phyloP scores from a whole-genome alignment of 2,329 filamentous ascomycete genomes.

The Beauveria sp. region DNA sequence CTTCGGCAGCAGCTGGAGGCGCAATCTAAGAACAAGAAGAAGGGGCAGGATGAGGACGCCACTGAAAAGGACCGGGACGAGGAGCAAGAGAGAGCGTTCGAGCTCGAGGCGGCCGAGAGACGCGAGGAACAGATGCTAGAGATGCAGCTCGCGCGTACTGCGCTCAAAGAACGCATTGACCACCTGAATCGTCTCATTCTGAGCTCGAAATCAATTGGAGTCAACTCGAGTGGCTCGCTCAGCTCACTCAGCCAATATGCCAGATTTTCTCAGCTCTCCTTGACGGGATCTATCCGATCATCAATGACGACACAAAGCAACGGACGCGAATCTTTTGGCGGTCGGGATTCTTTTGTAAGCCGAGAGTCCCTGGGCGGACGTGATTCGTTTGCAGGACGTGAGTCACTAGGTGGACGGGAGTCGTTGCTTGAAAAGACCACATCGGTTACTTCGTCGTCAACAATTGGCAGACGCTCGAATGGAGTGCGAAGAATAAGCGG shows the following conservation, averaged over 20 bases:
- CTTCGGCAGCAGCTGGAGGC: slow-evolving; percentile 72
- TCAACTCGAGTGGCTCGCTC: slow-evolving; percentile 70
- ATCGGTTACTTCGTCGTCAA: slow-evolving; percentile 60
- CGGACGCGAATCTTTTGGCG: slow-evolving; percentile 7
- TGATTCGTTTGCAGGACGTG: background rate
- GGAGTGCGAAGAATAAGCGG: slow-evolving; percentile 35
- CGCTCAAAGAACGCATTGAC: slow-evolving; percentile 93
- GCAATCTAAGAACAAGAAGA: slow-evolving; percentile 64
- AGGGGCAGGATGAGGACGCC: slow-evolving; percentile 43
- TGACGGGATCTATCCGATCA: slow-evolving; percentile 54
- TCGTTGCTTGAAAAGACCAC: slow-evolving; percentile 51
- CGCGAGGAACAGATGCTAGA: slow-evolving; percentile 98
- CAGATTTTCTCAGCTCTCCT: slow-evolving; percentile 52
- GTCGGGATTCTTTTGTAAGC: slow-evolving; percentile 2
- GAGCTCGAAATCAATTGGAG: slow-evolving; percentile 90
- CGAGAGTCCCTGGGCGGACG: background rate
- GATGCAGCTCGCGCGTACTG: slow-evolving; percentile 94
- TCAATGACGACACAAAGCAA: slow-evolving; percentile 59
- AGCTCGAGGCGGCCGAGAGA: slow-evolving; percentile 74
- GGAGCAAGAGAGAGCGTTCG: slow-evolving; percentile 63
- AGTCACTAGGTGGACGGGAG: background rate
- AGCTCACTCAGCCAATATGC: slow-evolving; percentile 58
- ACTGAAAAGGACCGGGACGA: slow-evolving; percentile 52
- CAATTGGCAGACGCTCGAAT: slow-evolving; percentile 47
- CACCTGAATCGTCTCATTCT: slow-evolving; percentile 92